Conservation (phyloP, 2,329 filamentous ascomycete genomes). For the Aspergillus sp. region DNA sequence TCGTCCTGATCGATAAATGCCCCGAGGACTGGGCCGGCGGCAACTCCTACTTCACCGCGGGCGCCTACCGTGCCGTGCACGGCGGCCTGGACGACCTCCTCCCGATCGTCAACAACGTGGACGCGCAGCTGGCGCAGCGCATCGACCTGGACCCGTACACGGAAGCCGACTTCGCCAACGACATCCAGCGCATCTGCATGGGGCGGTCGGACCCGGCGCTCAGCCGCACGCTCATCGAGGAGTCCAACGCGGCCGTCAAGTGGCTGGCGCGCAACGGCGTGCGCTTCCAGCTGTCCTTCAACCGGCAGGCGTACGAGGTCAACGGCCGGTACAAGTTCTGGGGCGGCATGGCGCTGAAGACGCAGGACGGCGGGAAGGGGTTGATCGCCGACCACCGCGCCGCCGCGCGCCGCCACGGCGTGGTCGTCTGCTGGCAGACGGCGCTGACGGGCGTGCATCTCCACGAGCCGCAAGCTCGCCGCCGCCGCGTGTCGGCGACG, state of each 20-base stretch:
- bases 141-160: constrained; percentile 63
- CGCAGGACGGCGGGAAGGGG: constrained; percentile 59
- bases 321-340: constrained; percentile 63
- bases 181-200: constrained; percentile 57
- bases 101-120: constrained; percentile 61
- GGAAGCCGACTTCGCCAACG: constrained; percentile 51
- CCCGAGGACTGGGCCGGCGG: constrained; percentile 61
- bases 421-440: constrained; percentile 50
- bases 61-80: constrained; percentile 60
- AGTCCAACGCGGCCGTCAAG: constrained; percentile 52
- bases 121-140: constrained; percentile 42
- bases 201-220: constrained; percentile 54
- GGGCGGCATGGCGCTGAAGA: constrained; percentile 63
- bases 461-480: constrained; percentile 9
- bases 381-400: constrained; percentile 51
- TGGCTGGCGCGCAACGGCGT: constrained; percentile 58
- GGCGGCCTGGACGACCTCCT: constrained; percentile 57
- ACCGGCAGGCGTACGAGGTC: constrained; percentile 66
- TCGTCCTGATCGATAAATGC: constrained; percentile 61
- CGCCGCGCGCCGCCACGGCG: constrained; percentile 44
- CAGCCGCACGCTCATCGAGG: constrained; percentile 49
- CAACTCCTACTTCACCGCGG: constrained; percentile 66
- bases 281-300: constrained; percentile 61
- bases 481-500: constrained; percentile 19
- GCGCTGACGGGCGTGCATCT: constrained; percentile 33